Evolutionary conservation across 2,329 filamentous ascomycete species (phyloP).

Genomic region (Pestalotiopsis sp.): DNA sequence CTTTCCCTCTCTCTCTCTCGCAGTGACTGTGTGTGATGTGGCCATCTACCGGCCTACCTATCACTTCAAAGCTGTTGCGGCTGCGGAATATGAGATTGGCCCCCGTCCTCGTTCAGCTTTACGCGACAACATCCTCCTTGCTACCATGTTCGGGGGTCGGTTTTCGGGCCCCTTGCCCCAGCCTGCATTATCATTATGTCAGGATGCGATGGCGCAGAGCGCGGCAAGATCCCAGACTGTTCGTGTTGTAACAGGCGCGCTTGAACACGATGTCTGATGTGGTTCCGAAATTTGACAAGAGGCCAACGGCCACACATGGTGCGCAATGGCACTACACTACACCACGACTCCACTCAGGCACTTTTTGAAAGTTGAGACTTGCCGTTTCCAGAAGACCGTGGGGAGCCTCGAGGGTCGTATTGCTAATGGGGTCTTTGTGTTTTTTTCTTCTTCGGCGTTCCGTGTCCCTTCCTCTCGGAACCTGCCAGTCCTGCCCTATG

Average conservation of each 20-base stretch:
- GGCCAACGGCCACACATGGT: background rate
- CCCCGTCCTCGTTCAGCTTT: background rate
- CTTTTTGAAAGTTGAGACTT: conserved; percentile 4
- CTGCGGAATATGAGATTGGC: background rate
- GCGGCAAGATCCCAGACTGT: conserved; percentile 9
- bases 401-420: background rate
- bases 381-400: conserved; percentile 7
- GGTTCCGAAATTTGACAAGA: conserved; percentile 2
- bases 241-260: conserved; percentile 2
- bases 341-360: conserved; percentile 1
- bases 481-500: conserved; percentile 4
- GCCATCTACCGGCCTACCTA: background rate
- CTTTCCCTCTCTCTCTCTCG: background rate
- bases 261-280: conserved; percentile 8
- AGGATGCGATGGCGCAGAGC: conserved; percentile 7
- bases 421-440: conserved; percentile 9
- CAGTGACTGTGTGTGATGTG: background rate
- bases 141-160: background rate
- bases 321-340: background rate
- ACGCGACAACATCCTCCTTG: background rate
- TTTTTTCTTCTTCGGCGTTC: background rate
- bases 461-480: background rate
- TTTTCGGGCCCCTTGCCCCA: background rate
- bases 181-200: background rate
- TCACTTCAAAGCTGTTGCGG: no score